Conservation (phyloP, 345 rosid genomes). For the Brassica napus region DNA sequence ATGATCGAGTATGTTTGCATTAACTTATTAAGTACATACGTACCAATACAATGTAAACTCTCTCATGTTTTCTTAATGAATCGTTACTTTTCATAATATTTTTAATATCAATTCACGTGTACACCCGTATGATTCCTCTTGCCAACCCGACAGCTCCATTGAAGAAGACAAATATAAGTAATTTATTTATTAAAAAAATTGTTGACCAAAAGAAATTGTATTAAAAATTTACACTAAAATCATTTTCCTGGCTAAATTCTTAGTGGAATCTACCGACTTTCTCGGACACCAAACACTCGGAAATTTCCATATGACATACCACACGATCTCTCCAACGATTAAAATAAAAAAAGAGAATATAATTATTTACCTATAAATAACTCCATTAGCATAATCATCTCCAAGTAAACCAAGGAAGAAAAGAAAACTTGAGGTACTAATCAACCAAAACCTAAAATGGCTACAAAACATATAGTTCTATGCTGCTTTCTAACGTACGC, state of each 20-base stretch:
- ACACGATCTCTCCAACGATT: constrained; percentile 23
- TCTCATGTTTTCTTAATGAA: not conserved
- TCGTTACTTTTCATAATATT: not conserved
- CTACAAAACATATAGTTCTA: constrained; percentile 3
- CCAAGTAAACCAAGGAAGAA: constrained; percentile 14
- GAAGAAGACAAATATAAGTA: constrained; percentile 10
- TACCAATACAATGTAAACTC: constrained; percentile 7
- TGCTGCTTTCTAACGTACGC: constrained; percentile 29
- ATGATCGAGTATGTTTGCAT: not conserved
- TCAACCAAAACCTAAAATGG: constrained; percentile 26
- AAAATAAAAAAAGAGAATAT: not conserved
- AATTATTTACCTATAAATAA: constrained; percentile 18
- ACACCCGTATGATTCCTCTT: constrained; percentile 41
- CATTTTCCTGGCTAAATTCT: not conserved
- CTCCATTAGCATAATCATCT: constrained; percentile 22
- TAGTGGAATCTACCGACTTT: constrained; percentile 22
- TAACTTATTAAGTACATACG: not conserved
- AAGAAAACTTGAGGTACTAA: not conserved
- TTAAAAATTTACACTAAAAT: not conserved
- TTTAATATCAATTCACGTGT: constrained; percentile 33
- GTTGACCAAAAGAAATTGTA: too few species aligned
- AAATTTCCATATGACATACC: constrained; percentile 43
- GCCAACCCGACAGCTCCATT: constrained; percentile 37
- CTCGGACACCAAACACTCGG: constrained; percentile 35
- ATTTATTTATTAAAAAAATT: not conserved